Evolutionary conservation across 345 rosid genomes (phyloP).

Genomic region (Arabis hirsuta): DNA sequence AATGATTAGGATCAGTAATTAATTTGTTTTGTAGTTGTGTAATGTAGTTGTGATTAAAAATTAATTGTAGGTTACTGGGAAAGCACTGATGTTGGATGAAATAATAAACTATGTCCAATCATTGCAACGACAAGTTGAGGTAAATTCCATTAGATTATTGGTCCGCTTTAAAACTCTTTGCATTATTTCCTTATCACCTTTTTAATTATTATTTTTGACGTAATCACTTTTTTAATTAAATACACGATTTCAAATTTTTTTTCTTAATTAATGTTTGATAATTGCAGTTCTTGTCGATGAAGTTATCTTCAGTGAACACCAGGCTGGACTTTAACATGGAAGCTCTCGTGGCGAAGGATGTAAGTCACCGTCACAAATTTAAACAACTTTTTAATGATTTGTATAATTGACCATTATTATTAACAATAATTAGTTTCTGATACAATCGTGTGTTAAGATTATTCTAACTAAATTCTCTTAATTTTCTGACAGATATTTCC

Average conservation of each 20-base stretch:
- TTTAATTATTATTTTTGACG: neutral
- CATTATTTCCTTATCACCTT: constrained; percentile 40
- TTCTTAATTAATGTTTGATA: constrained; percentile 17
- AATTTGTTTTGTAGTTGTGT: constrained; percentile 6
- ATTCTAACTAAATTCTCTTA: neutral
- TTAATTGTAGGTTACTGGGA: constrained; percentile 66
- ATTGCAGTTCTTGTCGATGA: constrained; percentile 91
- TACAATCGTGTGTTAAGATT: constrained; percentile 21
- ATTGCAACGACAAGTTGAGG: constrained; percentile 94
- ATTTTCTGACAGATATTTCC: constrained; percentile 46
- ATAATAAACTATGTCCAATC: constrained; percentile 93
- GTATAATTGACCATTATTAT: constrained; percentile 18
- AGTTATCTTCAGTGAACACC: constrained; percentile 85
- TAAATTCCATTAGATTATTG: constrained; percentile 40
- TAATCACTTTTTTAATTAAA: neutral
- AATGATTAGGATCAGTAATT: neutral
- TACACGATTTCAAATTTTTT: neutral
- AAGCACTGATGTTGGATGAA: constrained; percentile 91
- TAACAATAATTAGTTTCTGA: constrained; percentile 19
- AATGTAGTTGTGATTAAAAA: constrained; percentile 20
- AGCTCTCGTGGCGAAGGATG: constrained; percentile 66
- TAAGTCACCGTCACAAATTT: constrained; percentile 52
- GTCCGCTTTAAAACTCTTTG: constrained; percentile 23
- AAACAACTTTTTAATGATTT: neutral
- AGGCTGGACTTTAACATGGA: constrained; percentile 72